Conservation (phyloP, 2,329 filamentous ascomycete species). For the Fusarium annulatum region DNA sequence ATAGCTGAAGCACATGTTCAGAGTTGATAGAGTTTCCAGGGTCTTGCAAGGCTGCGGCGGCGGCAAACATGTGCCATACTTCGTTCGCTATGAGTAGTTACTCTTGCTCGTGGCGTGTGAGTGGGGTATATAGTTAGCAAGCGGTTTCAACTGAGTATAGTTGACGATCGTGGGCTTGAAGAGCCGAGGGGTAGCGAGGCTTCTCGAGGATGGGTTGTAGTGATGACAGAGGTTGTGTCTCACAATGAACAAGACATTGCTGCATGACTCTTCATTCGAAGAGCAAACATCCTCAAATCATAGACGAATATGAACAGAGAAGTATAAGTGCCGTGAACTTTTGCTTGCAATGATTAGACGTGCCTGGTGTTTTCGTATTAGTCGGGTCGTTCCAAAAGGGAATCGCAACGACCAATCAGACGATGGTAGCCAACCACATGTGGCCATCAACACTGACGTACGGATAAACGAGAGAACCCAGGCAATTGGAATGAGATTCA, state of each 20-base stretch:
- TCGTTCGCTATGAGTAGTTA: slow-evolving; percentile 41
- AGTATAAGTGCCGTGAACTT: not conserved
- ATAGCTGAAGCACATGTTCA: slow-evolving; percentile 57
- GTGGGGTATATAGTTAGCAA: slow-evolving; percentile 28
- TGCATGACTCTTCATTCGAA: not conserved
- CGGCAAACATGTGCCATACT: slow-evolving; percentile 43
- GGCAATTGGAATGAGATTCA: slow-evolving; percentile 5
- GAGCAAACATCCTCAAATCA: not conserved
- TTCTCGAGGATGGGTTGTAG: not conserved
- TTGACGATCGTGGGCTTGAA: slow-evolving; percentile 23
- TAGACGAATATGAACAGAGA: no score
- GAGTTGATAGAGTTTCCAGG: slow-evolving; percentile 43
- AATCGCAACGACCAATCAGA: slow-evolving; percentile 37
- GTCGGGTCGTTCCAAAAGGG: slow-evolving; percentile 17
- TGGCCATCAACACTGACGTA: slow-evolving; percentile 31
- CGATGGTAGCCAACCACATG: slow-evolving; percentile 40
- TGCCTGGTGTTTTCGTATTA: slow-evolving; percentile 31
- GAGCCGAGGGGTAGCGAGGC: not conserved
- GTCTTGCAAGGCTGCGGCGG: slow-evolving; percentile 35
- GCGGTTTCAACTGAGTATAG: slow-evolving; percentile 14
- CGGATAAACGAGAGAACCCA: slow-evolving; percentile 16
- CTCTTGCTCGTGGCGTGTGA: slow-evolving; percentile 25
- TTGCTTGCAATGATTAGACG: slow-evolving; percentile 1
- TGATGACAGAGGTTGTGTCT: not conserved
- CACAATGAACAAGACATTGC: no score